A percentile compares a stretch with the other conserved stretches of the same genome.
phyloP scores from a whole-genome alignment of 2,329 filamentous ascomycete genomes.

The Aureobasidium musti region DNA sequence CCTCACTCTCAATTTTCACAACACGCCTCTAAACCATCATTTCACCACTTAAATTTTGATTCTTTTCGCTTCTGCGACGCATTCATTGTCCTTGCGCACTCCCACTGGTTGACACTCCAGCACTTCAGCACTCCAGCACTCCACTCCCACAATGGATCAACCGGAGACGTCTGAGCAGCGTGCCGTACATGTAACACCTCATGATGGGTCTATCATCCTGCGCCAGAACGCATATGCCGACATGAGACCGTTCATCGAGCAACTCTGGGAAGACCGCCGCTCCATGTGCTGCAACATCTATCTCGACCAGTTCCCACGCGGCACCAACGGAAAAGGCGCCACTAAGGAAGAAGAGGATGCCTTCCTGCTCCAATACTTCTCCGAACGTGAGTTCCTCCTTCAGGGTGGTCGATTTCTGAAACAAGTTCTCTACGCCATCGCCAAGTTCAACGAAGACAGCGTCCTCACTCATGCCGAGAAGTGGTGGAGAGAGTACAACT shows the following conservation, averaged over 20 bases:
- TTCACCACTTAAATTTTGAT: neutral
- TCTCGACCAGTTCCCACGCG: slow-evolving; percentile 40
- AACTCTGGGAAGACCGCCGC: slow-evolving; percentile 35
- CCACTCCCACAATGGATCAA: neutral
- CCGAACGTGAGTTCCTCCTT: slow-evolving; percentile 36
- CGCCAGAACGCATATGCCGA: slow-evolving; percentile 38
- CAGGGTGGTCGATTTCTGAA: slow-evolving; percentile 42
- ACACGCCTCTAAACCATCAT: neutral
- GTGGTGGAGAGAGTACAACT: slow-evolving; percentile 34
- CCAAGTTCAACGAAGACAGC: slow-evolving; percentile 38
- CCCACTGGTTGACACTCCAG: neutral
- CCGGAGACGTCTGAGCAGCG: neutral
- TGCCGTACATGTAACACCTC: neutral
- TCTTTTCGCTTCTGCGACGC: neutral
- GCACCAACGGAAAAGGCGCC: slow-evolving; percentile 28
- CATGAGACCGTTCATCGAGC: slow-evolving; percentile 38
- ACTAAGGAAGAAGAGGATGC: slow-evolving; percentile 38
- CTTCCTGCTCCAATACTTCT: slow-evolving; percentile 39
- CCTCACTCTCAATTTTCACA: neutral
- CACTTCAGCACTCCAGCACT: neutral
- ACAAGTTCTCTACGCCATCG: slow-evolving; percentile 40
- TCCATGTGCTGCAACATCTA: slow-evolving; percentile 38
- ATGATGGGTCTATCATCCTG: slow-evolving; percentile 35
- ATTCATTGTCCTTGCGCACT: neutral
- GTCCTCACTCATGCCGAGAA: slow-evolving; percentile 36